Percentiles rank a stretch among this genome's conserved stretches.
These are phyloP conservation scores for Aphanomyces astaci DNA, from an alignment of 352 stramenopile species.

Conservation along the genomic window DNA sequence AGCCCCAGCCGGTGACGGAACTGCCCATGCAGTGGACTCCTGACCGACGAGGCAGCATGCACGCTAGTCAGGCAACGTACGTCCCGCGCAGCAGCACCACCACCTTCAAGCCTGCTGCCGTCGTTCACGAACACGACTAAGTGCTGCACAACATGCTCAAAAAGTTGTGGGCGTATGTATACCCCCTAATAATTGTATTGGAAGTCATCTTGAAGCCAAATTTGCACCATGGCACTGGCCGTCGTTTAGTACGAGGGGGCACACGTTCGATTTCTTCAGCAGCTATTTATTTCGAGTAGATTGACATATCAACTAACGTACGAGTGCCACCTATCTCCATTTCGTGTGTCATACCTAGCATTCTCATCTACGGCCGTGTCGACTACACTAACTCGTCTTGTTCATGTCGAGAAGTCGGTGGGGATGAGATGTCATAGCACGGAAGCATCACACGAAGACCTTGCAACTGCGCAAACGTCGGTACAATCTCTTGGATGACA, in stretches of 20 bases:
- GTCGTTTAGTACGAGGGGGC: too few species aligned
- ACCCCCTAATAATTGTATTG: too few species aligned
- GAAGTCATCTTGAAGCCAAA: too few species aligned
- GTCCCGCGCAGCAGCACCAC: neutral
- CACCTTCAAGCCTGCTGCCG: neutral
- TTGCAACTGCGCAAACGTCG: neutral
- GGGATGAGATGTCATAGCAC: neutral
- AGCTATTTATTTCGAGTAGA: too few species aligned
- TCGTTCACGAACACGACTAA: too few species aligned
- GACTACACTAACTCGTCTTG: neutral
- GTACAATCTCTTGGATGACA: conserved; percentile 2
- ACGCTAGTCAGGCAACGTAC: neutral
- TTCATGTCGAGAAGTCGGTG: too few species aligned
- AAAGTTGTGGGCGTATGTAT: too few species aligned
- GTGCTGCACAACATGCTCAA: too few species aligned
- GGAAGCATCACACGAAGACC: neutral
- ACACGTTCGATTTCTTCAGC: too few species aligned
- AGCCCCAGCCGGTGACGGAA: neutral
- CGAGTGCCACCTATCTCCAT: too few species aligned
- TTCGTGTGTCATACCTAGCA: neutral
- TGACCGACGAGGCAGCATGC: neutral
- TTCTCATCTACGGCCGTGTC: neutral
- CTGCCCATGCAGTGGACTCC: neutral
- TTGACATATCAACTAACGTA: too few species aligned
- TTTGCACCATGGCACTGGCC: too few species aligned